Evolutionary conservation across 441 rosid genomes (phyloP).

Genomic region (Gossypium schwendimanii): DNA sequence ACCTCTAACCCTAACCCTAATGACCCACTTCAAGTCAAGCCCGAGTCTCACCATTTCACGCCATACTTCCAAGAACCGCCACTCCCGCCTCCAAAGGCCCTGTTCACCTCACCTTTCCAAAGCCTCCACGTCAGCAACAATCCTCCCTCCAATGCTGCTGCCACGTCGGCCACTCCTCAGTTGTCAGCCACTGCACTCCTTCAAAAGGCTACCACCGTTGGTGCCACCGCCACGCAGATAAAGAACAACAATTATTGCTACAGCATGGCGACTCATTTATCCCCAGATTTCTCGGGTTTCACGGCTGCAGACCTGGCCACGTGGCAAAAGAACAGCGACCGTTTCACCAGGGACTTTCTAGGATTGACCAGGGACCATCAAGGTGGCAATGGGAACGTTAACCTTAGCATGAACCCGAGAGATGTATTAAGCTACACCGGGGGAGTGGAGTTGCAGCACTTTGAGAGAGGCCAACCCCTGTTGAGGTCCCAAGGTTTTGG

Average conservation of each 20-base stretch:
- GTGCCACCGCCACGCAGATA: conserved; percentile 28
- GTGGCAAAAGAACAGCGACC: conserved; percentile 60
- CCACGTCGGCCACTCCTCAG: conserved; percentile 31
- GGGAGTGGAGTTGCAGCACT: conserved; percentile 44
- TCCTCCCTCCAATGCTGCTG: conserved; percentile 21
- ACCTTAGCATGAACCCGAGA: conserved; percentile 37
- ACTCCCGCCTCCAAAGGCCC: conserved; percentile 12
- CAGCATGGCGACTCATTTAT: conserved; percentile 17
- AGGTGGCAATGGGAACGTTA: conserved; percentile 19
- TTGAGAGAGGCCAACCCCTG: conserved; percentile 39
- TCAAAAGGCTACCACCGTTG: conserved; percentile 68
- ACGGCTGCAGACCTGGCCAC: conserved; percentile 33
- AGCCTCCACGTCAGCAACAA: conserved; percentile 24
- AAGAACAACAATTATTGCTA: conserved; percentile 32
- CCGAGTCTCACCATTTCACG: conserved; percentile 33
- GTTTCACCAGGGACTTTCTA: conserved; percentile 79
- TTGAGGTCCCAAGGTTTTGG: conserved; percentile 50
- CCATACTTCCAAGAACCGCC: conserved; percentile 27
- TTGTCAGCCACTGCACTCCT: conserved; percentile 91
- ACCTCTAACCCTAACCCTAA: conserved; percentile 39
- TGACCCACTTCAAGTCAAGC: conserved; percentile 23
- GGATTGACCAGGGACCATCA: conserved; percentile 50
- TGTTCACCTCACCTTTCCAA: conserved; percentile 33
- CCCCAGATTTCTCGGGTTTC: conserved; percentile 32
- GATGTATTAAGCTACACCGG: conserved; percentile 45